Conservation (phyloP, 78 protist genomes). For the Dictyostelium capitatum region DNA sequence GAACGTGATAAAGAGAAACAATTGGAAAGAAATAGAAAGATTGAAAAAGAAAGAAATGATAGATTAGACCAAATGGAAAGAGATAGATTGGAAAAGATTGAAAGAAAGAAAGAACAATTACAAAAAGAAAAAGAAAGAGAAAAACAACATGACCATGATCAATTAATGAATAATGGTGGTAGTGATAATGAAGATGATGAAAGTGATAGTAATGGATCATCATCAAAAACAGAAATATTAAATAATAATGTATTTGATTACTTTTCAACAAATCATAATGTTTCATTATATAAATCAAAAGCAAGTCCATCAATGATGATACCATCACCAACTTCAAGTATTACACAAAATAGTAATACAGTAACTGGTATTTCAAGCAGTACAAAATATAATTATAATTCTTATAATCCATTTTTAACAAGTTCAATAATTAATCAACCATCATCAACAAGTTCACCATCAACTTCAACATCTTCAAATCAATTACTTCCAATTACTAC, state of each 20-base stretch:
- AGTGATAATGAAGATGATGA: not conserved
- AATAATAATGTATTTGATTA: slow-evolving; percentile 4
- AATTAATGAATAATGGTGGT: not conserved
- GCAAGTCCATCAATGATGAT: not conserved
- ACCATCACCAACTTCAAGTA: not conserved
- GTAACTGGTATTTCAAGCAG: not conserved
- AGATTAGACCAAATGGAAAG: not conserved
- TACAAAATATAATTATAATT: not conserved
- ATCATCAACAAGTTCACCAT: not conserved
- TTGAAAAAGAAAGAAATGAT: not conserved
- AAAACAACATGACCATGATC: not conserved
- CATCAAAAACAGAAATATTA: not conserved
- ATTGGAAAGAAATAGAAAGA: not conserved
- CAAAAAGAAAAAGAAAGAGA: too few relatives aligned
- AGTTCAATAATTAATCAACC: not conserved
- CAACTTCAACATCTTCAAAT: not conserved
- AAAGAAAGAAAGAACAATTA: too few relatives aligned
- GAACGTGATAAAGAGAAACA: not conserved
- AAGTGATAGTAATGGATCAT: not conserved
- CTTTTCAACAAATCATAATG: not conserved
- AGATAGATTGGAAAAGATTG: not conserved
- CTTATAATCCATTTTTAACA: not conserved
- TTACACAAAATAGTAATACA: not conserved
- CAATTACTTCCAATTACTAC: not conserved
- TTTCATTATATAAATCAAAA: slow-evolving; percentile 6